Evolutionary conservation across 2,329 filamentous ascomycete species (phyloP).

Genomic region (Penicillium sp.): DNA sequence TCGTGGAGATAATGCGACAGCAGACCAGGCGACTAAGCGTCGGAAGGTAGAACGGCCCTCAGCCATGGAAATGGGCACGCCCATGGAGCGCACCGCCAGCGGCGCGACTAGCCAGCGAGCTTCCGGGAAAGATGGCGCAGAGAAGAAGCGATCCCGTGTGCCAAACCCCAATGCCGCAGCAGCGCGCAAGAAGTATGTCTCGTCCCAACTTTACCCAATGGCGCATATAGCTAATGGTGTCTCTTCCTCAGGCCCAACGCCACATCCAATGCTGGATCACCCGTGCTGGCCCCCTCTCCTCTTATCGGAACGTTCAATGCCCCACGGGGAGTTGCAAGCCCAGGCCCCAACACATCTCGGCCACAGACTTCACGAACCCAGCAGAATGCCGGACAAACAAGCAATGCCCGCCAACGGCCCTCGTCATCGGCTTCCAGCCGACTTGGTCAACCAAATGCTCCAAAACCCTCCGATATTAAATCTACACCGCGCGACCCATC

Average conservation of each 20-base stretch:
- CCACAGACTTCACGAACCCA: slow-evolving; percentile 73
- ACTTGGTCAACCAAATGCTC: slow-evolving; percentile 54
- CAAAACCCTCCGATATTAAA: slow-evolving; percentile 56
- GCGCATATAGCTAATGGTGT: slow-evolving; percentile 19
- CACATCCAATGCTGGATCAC: slow-evolving; percentile 63
- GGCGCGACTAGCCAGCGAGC: slow-evolving; percentile 40
- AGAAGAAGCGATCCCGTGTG: slow-evolving; percentile 75
- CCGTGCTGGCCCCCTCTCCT: slow-evolving; percentile 75
- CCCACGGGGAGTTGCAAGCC: slow-evolving; percentile 65
- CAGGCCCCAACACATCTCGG: slow-evolving; percentile 62
- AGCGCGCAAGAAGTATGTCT: slow-evolving; percentile 76
- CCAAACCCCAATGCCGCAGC: slow-evolving; percentile 64
- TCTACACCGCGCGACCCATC: slow-evolving; percentile 55
- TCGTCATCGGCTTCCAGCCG: slow-evolving; percentile 66
- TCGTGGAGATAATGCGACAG: slow-evolving; percentile 32
- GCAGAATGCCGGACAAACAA: slow-evolving; percentile 72
- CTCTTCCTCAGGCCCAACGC: slow-evolving; percentile 51
- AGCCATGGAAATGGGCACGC: slow-evolving; percentile 36
- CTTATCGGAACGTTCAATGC: slow-evolving; percentile 66
- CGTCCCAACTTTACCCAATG: neutral
- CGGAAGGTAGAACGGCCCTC: slow-evolving; percentile 76
- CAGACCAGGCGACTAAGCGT: slow-evolving; percentile 62
- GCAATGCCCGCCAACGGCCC: slow-evolving; percentile 60
- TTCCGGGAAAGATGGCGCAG: slow-evolving; percentile 64
- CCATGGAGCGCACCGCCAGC: slow-evolving; percentile 48